phyloP scores from a whole-genome alignment of 805 yeast species.

The Clavispora fructus region DNA sequence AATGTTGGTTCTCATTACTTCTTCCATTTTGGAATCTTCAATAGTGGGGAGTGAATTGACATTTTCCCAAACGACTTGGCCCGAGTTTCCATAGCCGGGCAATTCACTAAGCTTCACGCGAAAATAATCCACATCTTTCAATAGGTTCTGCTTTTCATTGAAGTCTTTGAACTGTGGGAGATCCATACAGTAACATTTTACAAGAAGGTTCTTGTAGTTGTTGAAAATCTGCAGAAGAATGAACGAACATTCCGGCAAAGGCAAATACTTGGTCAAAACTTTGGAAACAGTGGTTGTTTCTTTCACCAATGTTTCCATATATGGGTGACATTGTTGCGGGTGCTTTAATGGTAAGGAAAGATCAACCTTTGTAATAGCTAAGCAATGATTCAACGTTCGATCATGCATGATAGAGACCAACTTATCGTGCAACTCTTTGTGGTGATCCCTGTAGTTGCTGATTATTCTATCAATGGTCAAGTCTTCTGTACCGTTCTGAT shows the following conservation, averaged over 20 bases:
- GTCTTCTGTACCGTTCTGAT: constrained; percentile 17
- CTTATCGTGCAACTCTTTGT: constrained; percentile 56
- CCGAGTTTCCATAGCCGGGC: constrained; percentile 57
- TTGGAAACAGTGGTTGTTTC: constrained; percentile 62
- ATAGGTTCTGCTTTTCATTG: constrained; percentile 48
- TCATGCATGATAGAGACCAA: constrained; percentile 69
- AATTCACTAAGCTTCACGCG: constrained; percentile 54
- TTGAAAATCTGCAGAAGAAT: constrained; percentile 49
- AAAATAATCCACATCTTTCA: constrained; percentile 60
- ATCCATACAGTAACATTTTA: constrained; percentile 47
- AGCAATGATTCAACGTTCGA: constrained; percentile 48
- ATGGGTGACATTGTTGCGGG: constrained; percentile 49
- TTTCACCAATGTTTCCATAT: constrained; percentile 61
- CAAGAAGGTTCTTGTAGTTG: constrained; percentile 51
- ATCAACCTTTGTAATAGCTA: constrained; percentile 41
- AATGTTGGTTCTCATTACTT: constrained; percentile 38
- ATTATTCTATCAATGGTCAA: constrained; percentile 26
- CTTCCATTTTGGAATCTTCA: constrained; percentile 46
- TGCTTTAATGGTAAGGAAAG: constrained; percentile 44
- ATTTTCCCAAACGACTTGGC: constrained; percentile 57
- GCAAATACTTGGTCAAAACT: constrained; percentile 54
- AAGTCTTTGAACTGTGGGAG: constrained; percentile 44
- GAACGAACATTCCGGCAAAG: constrained; percentile 41
- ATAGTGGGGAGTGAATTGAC: constrained; percentile 48
- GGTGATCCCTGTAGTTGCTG: constrained; percentile 51